phyloP scores from a whole-genome alignment of 2,329 filamentous ascomycete genomes.

The Pseudocercospora fijiensis region DNA sequence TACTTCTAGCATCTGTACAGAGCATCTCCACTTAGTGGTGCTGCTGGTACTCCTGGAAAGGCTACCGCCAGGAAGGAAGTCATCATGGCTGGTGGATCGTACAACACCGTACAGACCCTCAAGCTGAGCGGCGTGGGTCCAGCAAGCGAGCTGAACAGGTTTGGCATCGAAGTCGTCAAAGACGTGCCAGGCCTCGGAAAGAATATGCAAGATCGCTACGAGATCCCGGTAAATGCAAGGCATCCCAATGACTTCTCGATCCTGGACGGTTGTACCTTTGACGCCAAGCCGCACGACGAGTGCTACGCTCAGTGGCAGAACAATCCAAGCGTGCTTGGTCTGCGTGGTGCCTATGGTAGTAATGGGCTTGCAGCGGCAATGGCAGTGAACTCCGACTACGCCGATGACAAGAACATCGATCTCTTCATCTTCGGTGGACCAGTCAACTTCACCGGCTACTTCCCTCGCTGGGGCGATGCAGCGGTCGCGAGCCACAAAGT shows the following conservation, averaged over 20 bases:
- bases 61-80: constrained; percentile 47
- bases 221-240: constrained; percentile 52
- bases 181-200: constrained; percentile 62
- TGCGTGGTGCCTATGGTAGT: constrained; percentile 47
- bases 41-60: constrained; percentile 41
- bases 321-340: constrained; percentile 38
- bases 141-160: constrained; percentile 50
- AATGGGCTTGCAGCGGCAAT: constrained; percentile 57
- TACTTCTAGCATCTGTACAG: constrained; percentile 41
- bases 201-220: constrained; percentile 62
- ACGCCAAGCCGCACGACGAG: constrained; percentile 36
- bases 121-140: constrained; percentile 64
- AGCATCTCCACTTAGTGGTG: constrained; percentile 39
- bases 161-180: constrained; percentile 54
- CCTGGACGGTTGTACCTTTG: constrained; percentile 44
- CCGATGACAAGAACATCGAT: constrained; percentile 50
- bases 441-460: constrained; percentile 56
- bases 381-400: constrained; percentile 40
- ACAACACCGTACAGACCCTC: constrained; percentile 63
- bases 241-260: constrained; percentile 40
- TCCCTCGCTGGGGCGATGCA: constrained; percentile 53
- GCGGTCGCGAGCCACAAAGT: constrained; percentile 47
- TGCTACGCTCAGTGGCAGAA: constrained; percentile 47
- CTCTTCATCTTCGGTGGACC: constrained; percentile 58
- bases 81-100: constrained; percentile 51